Conservation (phyloP, 2,329 filamentous ascomycete genomes). For the Penicillium rolfsii region DNA sequence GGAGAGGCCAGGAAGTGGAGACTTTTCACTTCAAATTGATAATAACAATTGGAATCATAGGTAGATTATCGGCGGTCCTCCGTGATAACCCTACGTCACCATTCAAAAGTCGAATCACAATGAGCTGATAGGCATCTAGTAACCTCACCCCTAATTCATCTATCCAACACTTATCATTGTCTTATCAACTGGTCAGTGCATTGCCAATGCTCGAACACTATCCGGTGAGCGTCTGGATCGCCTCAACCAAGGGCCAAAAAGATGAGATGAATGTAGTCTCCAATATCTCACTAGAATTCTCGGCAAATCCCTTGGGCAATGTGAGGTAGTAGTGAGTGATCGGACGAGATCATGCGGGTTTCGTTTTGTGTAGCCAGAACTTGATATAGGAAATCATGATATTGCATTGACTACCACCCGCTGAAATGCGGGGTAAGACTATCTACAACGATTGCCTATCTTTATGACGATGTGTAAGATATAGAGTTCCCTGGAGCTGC, state of each 20-base stretch:
- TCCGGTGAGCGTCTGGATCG: no score
- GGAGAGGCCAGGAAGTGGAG: not conserved
- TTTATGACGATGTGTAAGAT: not conserved
- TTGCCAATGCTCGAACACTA: not conserved
- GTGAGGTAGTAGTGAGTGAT: not conserved
- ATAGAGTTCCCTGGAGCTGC: not conserved
- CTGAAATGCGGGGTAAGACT: conserved; percentile 7
- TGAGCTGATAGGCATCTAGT: conserved; percentile 7
- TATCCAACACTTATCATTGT: not conserved
- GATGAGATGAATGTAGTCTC: not conserved
- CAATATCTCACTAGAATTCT: not conserved
- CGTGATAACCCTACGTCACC: conserved; percentile 1
- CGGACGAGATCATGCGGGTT: not conserved
- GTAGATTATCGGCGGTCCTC: not conserved
- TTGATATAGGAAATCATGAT: not conserved
- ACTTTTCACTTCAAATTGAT: not conserved
- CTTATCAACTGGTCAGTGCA: conserved; percentile 1
- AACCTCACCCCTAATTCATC: not conserved
- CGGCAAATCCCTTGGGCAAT: not conserved
- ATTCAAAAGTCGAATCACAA: conserved; percentile 12
- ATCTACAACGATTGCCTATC: conserved; percentile 4
- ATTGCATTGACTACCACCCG: not conserved
- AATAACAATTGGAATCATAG: not conserved
- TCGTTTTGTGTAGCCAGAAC: not conserved
- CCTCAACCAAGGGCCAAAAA: not conserved